phyloP scores from a whole-genome alignment of 371 early-diverging fungal genomes.

The Blakeslea trispora region DNA sequence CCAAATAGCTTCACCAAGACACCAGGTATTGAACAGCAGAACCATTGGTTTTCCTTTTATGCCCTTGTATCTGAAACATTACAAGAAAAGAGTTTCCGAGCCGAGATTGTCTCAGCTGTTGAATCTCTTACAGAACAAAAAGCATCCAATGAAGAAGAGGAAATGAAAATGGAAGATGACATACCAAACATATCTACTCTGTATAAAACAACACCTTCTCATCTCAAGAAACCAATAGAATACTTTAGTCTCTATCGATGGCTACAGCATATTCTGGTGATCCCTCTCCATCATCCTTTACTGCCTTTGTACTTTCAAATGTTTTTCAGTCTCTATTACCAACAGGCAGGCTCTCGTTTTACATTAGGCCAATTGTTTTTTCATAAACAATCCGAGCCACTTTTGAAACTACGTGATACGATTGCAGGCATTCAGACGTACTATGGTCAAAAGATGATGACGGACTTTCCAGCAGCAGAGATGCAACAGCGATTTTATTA shows the following conservation, averaged over 20 bases:
- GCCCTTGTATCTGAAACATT: constrained; percentile 56
- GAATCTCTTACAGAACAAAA: constrained; percentile 3
- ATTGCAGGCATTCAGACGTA: constrained; percentile 48
- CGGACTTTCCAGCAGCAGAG: constrained; percentile 13
- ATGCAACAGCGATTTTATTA: constrained; percentile 52
- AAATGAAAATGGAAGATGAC: no score
- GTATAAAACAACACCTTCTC: constrained; percentile 29
- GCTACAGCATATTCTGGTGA: constrained; percentile 54
- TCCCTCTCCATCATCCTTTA: constrained; percentile 54
- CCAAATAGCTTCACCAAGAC: constrained; percentile 47
- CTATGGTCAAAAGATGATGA: constrained; percentile 38
- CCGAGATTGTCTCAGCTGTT: constrained; percentile 36
- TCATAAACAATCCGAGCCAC: constrained; percentile 42
- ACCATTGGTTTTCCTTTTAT: constrained; percentile 63
- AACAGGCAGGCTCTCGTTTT: constrained; percentile 18
- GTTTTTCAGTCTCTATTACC: constrained; percentile 66
- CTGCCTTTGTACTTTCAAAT: constrained; percentile 61
- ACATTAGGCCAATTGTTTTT: constrained; percentile 59
- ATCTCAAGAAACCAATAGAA: constrained; percentile 49
- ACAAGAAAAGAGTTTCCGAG: constrained; percentile 46
- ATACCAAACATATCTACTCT: constrained; percentile 30
- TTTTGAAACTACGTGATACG: constrained; percentile 50
- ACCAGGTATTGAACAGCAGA: constrained; percentile 48
- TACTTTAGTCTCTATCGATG: constrained; percentile 63
- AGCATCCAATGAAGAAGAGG: background rate